Evolutionary conservation across 345 rosid species (phyloP).

Genomic region (Populus euphratica): DNA sequence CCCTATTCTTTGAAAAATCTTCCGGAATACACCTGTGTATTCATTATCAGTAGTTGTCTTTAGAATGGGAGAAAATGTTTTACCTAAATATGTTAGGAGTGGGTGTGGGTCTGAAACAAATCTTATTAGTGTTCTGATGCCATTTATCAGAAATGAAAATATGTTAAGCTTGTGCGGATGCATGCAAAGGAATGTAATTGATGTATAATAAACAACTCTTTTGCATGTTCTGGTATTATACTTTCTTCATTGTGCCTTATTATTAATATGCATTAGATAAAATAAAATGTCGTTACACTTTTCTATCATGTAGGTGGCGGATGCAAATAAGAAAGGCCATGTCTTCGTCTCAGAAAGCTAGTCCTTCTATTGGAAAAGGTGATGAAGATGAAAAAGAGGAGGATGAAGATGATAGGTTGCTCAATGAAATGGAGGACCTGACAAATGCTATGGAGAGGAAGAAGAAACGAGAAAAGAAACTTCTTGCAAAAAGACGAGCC

Average conservation of each 20-base stretch:
- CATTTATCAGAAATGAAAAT: neutral
- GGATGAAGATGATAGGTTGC: conserved; percentile 77
- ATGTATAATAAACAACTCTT: neutral
- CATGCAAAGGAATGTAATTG: neutral
- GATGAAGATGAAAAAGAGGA: conserved; percentile 43
- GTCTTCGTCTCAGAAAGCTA: conserved; percentile 60
- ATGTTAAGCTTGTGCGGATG: neutral
- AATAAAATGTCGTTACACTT: neutral
- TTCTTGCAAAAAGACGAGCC: conserved; percentile 66
- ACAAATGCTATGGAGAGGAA: conserved; percentile 63
- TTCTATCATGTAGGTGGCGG: conserved; percentile 63
- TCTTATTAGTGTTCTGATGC: neutral
- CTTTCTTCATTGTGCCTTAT: neutral
- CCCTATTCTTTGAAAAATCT: too few relatives aligned
- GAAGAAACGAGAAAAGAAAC: conserved; percentile 77
- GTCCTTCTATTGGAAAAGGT: conserved; percentile 30
- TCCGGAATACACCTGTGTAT: too few relatives aligned
- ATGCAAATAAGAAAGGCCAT: conserved; percentile 74
- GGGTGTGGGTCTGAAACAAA: too few relatives aligned
- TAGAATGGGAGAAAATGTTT: too few relatives aligned
- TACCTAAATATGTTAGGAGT: too few relatives aligned
- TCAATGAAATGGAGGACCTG: conserved; percentile 93
- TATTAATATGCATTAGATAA: neutral
- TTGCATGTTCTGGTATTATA: neutral
- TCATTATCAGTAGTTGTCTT: too few relatives aligned